Conservation (phyloP, 305 asterid species). For the Fraxinus sp. region DNA sequence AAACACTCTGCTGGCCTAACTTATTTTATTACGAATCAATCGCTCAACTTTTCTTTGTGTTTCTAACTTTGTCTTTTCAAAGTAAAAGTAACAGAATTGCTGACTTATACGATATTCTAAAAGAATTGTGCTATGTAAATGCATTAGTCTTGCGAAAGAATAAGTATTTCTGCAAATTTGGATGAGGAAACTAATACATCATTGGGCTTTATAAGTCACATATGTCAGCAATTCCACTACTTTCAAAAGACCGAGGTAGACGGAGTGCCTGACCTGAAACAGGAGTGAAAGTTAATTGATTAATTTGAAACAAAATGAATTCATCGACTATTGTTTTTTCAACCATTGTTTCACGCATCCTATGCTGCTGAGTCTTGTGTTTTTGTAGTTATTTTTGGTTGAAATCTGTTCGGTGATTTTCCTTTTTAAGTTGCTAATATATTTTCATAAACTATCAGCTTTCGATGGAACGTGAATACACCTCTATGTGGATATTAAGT, state of each 20-base stretch:
- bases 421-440: conserved; percentile 7
- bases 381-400: neutral
- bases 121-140: neutral
- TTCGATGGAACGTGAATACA: conserved; percentile 84
- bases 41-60: neutral
- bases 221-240: neutral
- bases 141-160: neutral
- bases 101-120: neutral
- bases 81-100: neutral
- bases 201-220: neutral
- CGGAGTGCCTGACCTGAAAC: neutral
- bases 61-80: neutral
- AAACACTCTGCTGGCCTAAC: neutral
- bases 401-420: neutral
- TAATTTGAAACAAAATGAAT: neutral
- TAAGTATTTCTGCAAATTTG: neutral
- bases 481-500: conserved; percentile 90
- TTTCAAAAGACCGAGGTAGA: neutral
- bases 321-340: neutral
- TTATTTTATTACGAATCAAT: neutral
- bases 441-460: conserved; percentile 44
- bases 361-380: neutral
- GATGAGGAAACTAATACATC: neutral
- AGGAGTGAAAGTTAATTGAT: neutral
- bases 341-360: neutral